Evolutionary conservation across 139 green algal genomes (phyloP).

Genomic region (Picochlorum sp.): DNA sequence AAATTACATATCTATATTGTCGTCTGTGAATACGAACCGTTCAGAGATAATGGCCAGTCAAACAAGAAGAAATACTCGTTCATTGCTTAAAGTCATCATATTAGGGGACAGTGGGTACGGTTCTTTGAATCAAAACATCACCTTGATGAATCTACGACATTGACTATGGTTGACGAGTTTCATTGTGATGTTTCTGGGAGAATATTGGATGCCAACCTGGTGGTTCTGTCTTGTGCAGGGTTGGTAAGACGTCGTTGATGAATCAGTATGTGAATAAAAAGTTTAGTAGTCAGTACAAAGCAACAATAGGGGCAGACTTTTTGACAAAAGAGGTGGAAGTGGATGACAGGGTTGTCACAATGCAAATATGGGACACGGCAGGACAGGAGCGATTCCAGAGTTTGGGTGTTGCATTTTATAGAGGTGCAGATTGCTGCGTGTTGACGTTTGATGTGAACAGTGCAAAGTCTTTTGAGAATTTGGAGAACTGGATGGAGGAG

Average conservation of each 20-base stretch:
- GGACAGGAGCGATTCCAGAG: constrained; percentile 96
- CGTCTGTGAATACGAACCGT: no score
- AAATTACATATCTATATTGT: no score
- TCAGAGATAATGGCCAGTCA: constrained; percentile 5
- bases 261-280: constrained; percentile 99
- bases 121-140: background rate
- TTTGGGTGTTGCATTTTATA: constrained; percentile 96
- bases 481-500: constrained; percentile 98
- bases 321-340: constrained; percentile 97
- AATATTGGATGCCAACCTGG: background rate
- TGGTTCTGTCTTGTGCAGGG: constrained; percentile 38
- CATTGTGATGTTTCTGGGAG: background rate
- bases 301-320: constrained; percentile 98
- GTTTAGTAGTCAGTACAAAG: constrained; percentile 98
- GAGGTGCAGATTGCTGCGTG: constrained; percentile 96
- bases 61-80: constrained; percentile 33
- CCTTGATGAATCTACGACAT: background rate
- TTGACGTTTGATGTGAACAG: constrained; percentile 96
- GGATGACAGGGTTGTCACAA: constrained; percentile 93
- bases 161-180: background rate
- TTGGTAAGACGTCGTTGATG: constrained; percentile 98
- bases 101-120: constrained; percentile 90
- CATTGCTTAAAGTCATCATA: constrained; percentile 98
- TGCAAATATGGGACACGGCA: constrained; percentile 99
- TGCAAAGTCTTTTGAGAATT: constrained; percentile 91